These are phyloP conservation scores for Asterionellopsis glacialis DNA, from an alignment of 108 stramenopile species.

Conservation along the genomic window DNA sequence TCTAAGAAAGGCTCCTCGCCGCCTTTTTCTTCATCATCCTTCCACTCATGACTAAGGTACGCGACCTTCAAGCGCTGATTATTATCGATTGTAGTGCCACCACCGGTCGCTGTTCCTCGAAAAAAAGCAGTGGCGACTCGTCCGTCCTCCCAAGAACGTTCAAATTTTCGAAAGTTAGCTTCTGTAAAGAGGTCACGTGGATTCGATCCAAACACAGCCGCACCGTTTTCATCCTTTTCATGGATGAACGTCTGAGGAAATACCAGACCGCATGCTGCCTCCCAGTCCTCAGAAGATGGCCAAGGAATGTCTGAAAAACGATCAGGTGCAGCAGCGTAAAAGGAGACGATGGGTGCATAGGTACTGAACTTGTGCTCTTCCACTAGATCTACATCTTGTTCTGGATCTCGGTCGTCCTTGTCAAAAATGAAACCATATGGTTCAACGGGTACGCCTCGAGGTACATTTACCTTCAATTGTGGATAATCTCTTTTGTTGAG, in stretches of 20 bases:
- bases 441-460: slow-evolving; percentile 82
- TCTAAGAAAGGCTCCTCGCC: slow-evolving; percentile 88
- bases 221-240: slow-evolving; percentile 55
- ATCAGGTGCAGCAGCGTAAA: slow-evolving; percentile 85
- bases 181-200: slow-evolving; percentile 98
- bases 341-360: slow-evolving; percentile 96
- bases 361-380: slow-evolving; percentile 73
- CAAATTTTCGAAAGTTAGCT: slow-evolving; percentile 95
- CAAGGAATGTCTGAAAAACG: slow-evolving; percentile 98
- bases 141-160: slow-evolving; percentile 89
- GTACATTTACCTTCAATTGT: slow-evolving; percentile 94
- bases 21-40: slow-evolving; percentile 80
- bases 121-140: slow-evolving; percentile 96
- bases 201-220: slow-evolving; percentile 64
- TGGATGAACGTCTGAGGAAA: slow-evolving; percentile 84
- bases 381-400: slow-evolving; percentile 88
- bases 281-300: slow-evolving; percentile 99
- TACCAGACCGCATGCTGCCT: slow-evolving; percentile 92
- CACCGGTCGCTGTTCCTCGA: slow-evolving; percentile 98
- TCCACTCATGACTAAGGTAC: slow-evolving; percentile 80
- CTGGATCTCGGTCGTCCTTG: slow-evolving; percentile 93
- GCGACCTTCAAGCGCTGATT: slow-evolving; percentile 96
- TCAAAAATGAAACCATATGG: slow-evolving; percentile 99
- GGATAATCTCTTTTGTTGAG: slow-evolving; percentile 99
- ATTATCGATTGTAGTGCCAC: slow-evolving; percentile 91